Evolutionary conservation across 495 filamentous ascomycete genomes (phyloP), one percentile per base, ranked within the genome.

Genomic region (Neurospora pannonica): DNA sequence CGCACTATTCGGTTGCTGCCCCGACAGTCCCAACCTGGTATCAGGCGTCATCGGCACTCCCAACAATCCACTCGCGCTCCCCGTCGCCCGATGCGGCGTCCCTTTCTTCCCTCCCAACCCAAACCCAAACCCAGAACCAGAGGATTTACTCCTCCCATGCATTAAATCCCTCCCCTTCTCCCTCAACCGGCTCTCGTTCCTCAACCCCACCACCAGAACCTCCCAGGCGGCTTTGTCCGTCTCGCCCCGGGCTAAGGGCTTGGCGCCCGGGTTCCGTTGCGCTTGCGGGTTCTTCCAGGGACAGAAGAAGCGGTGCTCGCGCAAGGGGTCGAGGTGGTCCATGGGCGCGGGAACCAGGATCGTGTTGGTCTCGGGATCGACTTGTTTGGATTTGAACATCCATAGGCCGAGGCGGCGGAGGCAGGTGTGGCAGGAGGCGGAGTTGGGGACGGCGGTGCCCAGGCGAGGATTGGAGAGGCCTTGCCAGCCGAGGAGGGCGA

Each of bases 341-440:
- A 93, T 87, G 10, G 88, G 84, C 8, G 87, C 84, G 34, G 88
- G 88, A 19, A 85, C 87, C 4, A 89, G 82, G 24, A 87, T 82
- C 72, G 86, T 84, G 8, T 85, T 83, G 62, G 81, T 83, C 39
- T 77, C 75, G 4, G 82, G 77, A 75, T 86, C 83, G 38, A 88
- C 77, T 74, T 86, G 82, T 74, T 87, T 89, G 76, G 85, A 83
- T 77, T 90, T 92, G 84, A 97, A 99, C 83, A 99, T 90, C 96
- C 96, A 99, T 8, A 99, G 87, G 1, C 97, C 96, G 1, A 98
- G 86, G 8, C 94, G 90, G 74, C 95, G 90, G 77, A 97, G 94
- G 79, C 96, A 99, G 43, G 92, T 92, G 70, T 88, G 84, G 80
- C 96, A 99, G 0, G 88, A 90, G 19, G 90, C 90, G n/a, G 94